These are phyloP conservation scores for Cryptomeria japonica DNA, from an alignment of 75 land plant genomes.

Conservation along the genomic window DNA sequence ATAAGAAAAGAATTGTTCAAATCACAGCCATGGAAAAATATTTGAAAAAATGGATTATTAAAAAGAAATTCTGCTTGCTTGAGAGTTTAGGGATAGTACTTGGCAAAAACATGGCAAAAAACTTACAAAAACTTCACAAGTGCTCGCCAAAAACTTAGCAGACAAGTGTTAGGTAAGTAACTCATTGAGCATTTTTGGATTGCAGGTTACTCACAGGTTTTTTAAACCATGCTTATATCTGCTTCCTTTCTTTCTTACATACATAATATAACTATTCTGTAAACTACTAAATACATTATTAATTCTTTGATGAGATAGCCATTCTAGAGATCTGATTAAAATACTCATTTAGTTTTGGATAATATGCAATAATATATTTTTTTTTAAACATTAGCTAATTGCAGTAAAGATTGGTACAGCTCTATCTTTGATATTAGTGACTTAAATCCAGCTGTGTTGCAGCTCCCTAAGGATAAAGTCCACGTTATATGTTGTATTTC, in stretches of 20 bases:
- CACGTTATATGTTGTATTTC: not conserved
- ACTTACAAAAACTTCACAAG: too few relatives aligned
- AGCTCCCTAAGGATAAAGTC: not conserved
- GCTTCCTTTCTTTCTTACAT: not conserved
- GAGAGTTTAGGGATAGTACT: too few relatives aligned
- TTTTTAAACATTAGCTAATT: not conserved
- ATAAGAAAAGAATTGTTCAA: not conserved
- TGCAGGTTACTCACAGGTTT: too few relatives aligned
- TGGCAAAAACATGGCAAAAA: too few relatives aligned
- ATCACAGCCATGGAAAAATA: not conserved
- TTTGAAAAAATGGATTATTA: not conserved
- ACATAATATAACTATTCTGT: not conserved
- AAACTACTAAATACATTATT: not conserved
- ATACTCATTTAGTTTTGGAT: not conserved
- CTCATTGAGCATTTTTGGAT: too few relatives aligned
- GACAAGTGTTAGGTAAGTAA: too few relatives aligned
- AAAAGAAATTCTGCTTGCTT: not conserved
- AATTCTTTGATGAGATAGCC: not conserved
- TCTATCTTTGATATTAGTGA: not conserved
- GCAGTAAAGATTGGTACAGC: not conserved
- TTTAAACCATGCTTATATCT: not conserved
- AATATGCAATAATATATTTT: not conserved
- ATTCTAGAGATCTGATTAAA: not conserved
- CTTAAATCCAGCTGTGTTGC: not conserved
- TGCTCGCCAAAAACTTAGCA: too few relatives aligned